A percentile compares a stretch with the other conserved stretches of the same genome.
phyloP scores from a whole-genome alignment of 2,329 filamentous ascomycete species.

The Scortechinia acanthostroma region DNA sequence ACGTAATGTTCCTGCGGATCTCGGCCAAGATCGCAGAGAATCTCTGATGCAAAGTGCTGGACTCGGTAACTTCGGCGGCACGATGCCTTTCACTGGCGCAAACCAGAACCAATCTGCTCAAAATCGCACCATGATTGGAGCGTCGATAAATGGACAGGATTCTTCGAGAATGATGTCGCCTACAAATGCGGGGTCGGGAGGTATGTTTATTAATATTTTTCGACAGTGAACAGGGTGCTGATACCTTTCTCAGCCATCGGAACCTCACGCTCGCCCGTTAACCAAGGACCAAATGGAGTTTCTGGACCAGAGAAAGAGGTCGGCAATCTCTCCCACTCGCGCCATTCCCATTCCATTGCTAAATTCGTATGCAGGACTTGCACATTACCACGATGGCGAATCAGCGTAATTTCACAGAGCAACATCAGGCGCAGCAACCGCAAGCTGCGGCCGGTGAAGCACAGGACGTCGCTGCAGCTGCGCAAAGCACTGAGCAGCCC shows the following conservation, averaged over 20 bases:
- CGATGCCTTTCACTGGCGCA: conserved; percentile 21
- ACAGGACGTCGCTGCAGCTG: conserved; percentile 18
- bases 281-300: conserved; percentile 28
- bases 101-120: conserved; percentile 23
- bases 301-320: conserved; percentile 30
- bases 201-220: conserved; percentile 17
- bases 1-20: conserved; percentile 37
- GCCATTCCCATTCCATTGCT: conserved; percentile 4
- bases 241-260: conserved; percentile 20
- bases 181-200: conserved; percentile 13
- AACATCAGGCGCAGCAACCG: conserved; percentile 23
- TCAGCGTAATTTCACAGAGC: conserved; percentile 19
- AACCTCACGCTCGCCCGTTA: conserved; percentile 26
- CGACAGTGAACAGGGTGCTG: too few species aligned
- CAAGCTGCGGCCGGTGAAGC: conserved; percentile 14
- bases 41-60: conserved; percentile 39
- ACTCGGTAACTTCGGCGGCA: conserved; percentile 25
- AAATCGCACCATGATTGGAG: conserved; percentile 4
- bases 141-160: conserved; percentile 11
- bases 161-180: conserved; percentile 22
- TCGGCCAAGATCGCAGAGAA: conserved; percentile 36
- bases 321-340: too few species aligned
- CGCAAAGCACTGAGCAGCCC: conserved; percentile 23
- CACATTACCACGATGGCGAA: conserved; percentile 17
- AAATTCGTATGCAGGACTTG: conserved; percentile 7